Evolutionary conservation across 192 early-diverging fungal genomes (phyloP), one percentile per base, ranked within the genome.

Genomic region (Gryganskiella cystojenkinii): DNA sequence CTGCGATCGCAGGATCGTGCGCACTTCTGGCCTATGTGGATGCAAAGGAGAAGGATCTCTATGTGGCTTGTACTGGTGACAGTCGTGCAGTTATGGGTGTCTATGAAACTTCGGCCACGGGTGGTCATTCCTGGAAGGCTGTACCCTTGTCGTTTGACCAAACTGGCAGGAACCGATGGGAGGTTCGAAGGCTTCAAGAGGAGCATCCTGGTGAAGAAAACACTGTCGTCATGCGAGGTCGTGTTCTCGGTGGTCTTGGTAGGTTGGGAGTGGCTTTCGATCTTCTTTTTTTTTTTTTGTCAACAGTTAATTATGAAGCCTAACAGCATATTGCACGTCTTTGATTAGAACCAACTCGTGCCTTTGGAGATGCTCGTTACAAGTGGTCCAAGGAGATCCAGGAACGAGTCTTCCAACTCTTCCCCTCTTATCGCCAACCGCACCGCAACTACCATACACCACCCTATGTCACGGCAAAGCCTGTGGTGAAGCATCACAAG

Each of bases 401-500:
- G 61, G 74, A 78, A 44, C 44, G 58, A 14, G 74, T 78, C 15
- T 78, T 78, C 61, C 60, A 69, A 49, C 43, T 78, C n/a, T 78
- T 78, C 61, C 74, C 74, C 1, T 64, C 74, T 13, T 78, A 78
- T 42, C 65, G 74, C n/a, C 73, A 78, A 50, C 73, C 73, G 0
- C 66, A 78, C 44, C 73, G 73, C 14, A 63, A 78, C 50, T 90
- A 85, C 67, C 61, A 67, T 3, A 88, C 94, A 17, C 92, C 91
- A 37, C 90, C 92, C 4, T 94, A 95, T 64, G 85, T 95, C 10
- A 92, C 90, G n/a, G 92, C 94, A 0, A 84, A 87, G 53, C 95
- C 95, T 1, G 91, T 91, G 3, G 84, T 93, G 8, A 83, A 82
- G 15, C 72, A 86, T 59, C 89, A 91, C 64, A 78, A 88, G 61